These are phyloP conservation scores for Picochlorum sp. DNA, from an alignment of 139 green algal species.

Conservation along the genomic window DNA sequence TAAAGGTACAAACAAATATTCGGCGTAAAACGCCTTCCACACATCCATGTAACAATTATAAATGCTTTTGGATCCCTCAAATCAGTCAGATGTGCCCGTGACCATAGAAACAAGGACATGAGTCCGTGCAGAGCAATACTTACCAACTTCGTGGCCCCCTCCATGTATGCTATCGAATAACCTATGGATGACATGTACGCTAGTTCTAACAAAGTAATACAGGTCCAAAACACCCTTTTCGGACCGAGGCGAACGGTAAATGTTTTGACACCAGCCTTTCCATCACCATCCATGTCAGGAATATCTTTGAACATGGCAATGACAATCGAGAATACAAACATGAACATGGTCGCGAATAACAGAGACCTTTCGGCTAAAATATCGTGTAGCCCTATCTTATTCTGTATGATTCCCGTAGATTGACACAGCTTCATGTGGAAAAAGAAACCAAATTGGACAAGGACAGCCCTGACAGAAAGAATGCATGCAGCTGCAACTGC, in stretches of 20 bases:
- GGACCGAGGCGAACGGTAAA: conserved; percentile 74
- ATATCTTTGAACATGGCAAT: conserved; percentile 98
- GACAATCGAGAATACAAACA: conserved; percentile 85
- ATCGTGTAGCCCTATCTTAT: conserved; percentile 25
- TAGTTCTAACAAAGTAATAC: conserved; percentile 51
- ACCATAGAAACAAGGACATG: conserved; percentile 37
- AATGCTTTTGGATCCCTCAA: conserved; percentile 24
- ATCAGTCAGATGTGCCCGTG: conserved; percentile 39
- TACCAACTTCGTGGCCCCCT: conserved; percentile 31
- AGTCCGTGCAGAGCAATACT: conserved; percentile 34
- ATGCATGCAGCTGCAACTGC: conserved; percentile 77
- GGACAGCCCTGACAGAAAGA: conserved; percentile 58
- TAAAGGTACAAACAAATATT: conserved; percentile 83
- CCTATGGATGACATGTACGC: conserved; percentile 61
- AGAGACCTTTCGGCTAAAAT: conserved; percentile 32
- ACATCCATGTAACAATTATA: conserved; percentile 41
- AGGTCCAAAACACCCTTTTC: conserved; percentile 72
- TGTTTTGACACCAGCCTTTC: conserved; percentile 56
- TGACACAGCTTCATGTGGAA: conserved; percentile 54
- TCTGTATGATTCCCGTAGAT: not conserved
- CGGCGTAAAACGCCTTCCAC: conserved; percentile 90
- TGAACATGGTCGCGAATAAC: conserved; percentile 75
- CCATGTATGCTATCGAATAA: conserved; percentile 8
- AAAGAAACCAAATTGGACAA: conserved; percentile 86
- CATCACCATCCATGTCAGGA: conserved; percentile 80